These are phyloP conservation scores for Nephelium lappaceum DNA, from an alignment of 345 rosid species.

Conservation along the genomic window DNA sequence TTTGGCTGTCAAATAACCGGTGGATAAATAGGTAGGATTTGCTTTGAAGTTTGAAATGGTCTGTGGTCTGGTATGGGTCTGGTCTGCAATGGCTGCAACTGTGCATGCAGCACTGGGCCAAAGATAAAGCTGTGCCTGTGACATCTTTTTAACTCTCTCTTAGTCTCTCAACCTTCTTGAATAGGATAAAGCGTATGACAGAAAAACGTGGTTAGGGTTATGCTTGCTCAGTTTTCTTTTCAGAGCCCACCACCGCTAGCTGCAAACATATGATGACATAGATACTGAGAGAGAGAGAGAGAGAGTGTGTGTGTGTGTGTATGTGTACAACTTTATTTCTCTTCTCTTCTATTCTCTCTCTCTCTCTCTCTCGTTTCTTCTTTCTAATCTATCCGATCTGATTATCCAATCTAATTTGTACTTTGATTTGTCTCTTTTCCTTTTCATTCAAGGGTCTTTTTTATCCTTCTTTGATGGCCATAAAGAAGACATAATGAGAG, in stretches of 20 bases:
- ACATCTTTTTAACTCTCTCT: neutral
- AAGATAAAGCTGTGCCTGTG: constrained; percentile 22
- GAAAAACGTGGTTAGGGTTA: constrained; percentile 44
- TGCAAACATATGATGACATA: neutral
- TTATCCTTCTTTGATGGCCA: neutral
- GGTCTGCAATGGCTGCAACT: constrained; percentile 1
- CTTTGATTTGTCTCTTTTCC: constrained; percentile 23
- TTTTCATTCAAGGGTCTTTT: neutral
- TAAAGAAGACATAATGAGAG: constrained; percentile 5
- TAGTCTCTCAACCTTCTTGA: constrained; percentile 13
- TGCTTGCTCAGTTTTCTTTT: constrained; percentile 37
- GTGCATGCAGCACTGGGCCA: constrained; percentile 13
- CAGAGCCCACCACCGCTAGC: neutral
- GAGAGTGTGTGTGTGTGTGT: neutral
- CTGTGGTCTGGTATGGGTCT: neutral
- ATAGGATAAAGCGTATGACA: constrained; percentile 34
- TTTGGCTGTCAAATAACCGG: neutral
- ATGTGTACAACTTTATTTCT: neutral
- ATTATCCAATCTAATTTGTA: neutral
- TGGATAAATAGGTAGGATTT: neutral
- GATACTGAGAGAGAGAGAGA: neutral
- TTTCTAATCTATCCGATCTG: neutral
- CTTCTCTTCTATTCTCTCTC: neutral
- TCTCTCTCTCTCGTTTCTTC: neutral
- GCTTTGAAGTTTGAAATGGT: constrained; percentile 27